Base-by-base conservation (phyloP, 192 early-diverging fungal species). In the Chytriomyces sp. region DNA sequence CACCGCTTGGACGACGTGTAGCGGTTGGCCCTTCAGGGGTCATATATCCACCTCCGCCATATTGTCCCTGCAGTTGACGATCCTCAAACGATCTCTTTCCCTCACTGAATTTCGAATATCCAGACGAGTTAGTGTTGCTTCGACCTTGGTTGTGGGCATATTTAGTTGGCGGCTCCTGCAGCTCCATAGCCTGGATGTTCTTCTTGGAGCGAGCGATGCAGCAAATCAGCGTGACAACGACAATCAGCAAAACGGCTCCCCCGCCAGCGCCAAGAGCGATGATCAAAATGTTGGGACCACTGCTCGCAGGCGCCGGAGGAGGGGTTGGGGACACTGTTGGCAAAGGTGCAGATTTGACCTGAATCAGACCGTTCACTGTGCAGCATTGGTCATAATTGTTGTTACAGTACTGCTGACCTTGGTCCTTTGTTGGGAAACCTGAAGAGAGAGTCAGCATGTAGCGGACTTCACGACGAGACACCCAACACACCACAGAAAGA, bases 211-310 rank as follows among this genome's bases (percentile, higher is more conserved):
- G n/a, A n/a, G n/a, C 63, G 5, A 22, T 53, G 1, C 12, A 31
- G 52, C 63, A 65, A 22, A 64, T 38, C 22, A 14, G 28, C 6
- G 32, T 33, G 8, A 55, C 12, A 3, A 55, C 53, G 4, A 37
- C 5, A 19, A 55, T 55, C 3, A 68, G 49, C 2, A 68, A 36
- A 2, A 55, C 2, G 32, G 26, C 26, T 22, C n/a, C 49, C 22
- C 26, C 53, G 25, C 66, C 66, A 56, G 26, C 66, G 25, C 66
- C 66, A 55, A 55, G 31, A 32, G 38, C 66, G 19, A 68, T 68
- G 7, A n/a, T 28, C n/a, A 52, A 25, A 38, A 55, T 22, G 1
- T 28, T 5, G 8, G 66, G 17, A 31, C 14, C 38, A n/a, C 7
- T 8, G 2, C 10, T n/a, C 2, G 49, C 12, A 10, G 52, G 7